Evolutionary conservation across 1,284 basidiomycete genomes (phyloP).

Genomic region (Sporisorium sorghi): DNA sequence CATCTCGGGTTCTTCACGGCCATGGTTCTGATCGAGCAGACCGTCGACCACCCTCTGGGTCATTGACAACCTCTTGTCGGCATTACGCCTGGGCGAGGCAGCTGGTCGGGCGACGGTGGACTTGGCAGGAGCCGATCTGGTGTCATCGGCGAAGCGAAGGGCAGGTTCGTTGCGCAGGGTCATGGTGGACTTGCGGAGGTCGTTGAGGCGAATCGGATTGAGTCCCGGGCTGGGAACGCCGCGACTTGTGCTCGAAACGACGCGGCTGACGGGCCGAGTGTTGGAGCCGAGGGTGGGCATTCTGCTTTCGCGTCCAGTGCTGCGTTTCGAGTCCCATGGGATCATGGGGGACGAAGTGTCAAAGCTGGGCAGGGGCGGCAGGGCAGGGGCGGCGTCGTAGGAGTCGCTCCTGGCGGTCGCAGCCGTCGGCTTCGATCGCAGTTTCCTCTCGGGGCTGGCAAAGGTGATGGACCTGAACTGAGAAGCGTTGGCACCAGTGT

Average conservation of each 20-base stretch:
- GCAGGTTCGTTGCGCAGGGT: constrained; percentile 31
- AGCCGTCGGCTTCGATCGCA: constrained; percentile 13
- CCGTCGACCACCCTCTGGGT: constrained; percentile 50
- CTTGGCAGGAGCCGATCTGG: constrained; percentile 19
- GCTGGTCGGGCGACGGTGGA: constrained; percentile 8
- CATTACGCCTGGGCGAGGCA: constrained; percentile 2
- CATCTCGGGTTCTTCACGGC: constrained; percentile 55
- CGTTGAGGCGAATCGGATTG: constrained; percentile 30
- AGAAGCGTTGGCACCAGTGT: constrained; percentile 8
- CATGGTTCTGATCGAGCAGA: constrained; percentile 40
- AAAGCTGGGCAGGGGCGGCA: constrained; percentile 47
- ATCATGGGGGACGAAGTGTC: constrained; percentile 49
- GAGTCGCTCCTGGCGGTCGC: constrained; percentile 9
- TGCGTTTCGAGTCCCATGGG: constrained; percentile 36
- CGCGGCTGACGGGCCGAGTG: constrained; percentile 35
- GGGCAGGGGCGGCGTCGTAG: constrained; percentile 29
- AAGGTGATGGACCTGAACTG: constrained; percentile 24
- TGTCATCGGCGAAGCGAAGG: constrained; percentile 19
- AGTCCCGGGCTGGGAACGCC: constrained; percentile 49
- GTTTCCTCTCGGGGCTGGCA: constrained; percentile 19
- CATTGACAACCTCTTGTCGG: constrained; percentile 49
- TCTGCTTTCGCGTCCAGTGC: constrained; percentile 23
- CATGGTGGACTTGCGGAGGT: constrained; percentile 40
- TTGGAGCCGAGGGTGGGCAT: constrained; percentile 25
- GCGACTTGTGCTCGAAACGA: constrained; percentile 49